Base-by-base conservation (phyloP, 768 basidiomycete species). In the Phlebiopsis gigantea region DNA sequence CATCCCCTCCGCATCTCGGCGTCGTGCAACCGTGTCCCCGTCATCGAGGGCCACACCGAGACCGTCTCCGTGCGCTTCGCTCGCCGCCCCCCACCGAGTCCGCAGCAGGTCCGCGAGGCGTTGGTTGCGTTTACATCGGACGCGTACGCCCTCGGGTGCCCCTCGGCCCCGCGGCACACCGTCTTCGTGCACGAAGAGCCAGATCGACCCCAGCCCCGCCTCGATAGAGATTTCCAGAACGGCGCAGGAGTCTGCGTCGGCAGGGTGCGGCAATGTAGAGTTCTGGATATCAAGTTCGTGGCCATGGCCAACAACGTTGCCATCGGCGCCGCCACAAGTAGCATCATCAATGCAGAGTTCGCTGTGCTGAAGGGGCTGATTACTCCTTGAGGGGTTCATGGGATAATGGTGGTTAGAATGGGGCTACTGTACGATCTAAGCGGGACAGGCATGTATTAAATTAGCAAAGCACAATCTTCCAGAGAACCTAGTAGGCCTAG, bases 281-380 rank as follows among this genome's bases (percentile, higher is more conserved):
- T 99, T 24, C 69, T 99, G 50, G 97, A 99, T 69, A 81, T 98
- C 78, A 97, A 97, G 75, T 97, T 98, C 67, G 89, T 97, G 39
- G 87, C 92, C 25, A 76, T 98, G 51, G 81, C 87, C 58, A 95
- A 97, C 71, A 98, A 98, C 67, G 95, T 98, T 59, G 84, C 85
- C 55, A 90, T 98, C 62, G 96, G 97, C 7, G 96, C 97, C 21
- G 96, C 97, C 50, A 99, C 97, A 48, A 93, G 90, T 61, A 94
- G 91, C 61, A 92, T 89, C 62, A 95, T 98, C 65, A 99, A 98
- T 67, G 96, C 96, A 2, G 94, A 98, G 75, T 73, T 88, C n/a
- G 94, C 94, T n/a, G 82, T 93, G 5, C 68, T 87, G 42, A 92
- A 87, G 72, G 89, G 88, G 15, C 58, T 84, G 46, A 57, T 79